These are phyloP conservation scores for Sclerotinia glacialis DNA, from an alignment of 2,329 filamentous ascomycete species.

Conservation along the genomic window DNA sequence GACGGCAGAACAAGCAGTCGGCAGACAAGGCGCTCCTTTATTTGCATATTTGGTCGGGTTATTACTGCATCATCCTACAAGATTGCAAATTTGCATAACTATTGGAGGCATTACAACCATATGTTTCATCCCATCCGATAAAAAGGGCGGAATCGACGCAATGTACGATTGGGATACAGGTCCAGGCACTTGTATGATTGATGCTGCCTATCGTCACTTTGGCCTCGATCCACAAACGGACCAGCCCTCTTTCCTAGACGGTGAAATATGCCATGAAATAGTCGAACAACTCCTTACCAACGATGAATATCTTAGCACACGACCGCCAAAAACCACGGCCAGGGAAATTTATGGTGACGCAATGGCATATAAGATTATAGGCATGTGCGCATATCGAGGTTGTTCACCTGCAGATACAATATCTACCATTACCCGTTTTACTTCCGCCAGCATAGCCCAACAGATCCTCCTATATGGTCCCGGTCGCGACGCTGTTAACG, in stretches of 20 bases:
- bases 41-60: slow-evolving; percentile 38
- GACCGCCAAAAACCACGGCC: slow-evolving; percentile 39
- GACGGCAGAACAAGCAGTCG: slow-evolving; percentile 40
- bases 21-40: slow-evolving; percentile 38
- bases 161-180: slow-evolving; percentile 41
- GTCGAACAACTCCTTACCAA: slow-evolving; percentile 36
- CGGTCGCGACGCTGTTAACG: slow-evolving; percentile 35
- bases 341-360: slow-evolving; percentile 38
- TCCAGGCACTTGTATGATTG: slow-evolving; percentile 38
- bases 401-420: slow-evolving; percentile 37
- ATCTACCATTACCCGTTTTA: slow-evolving; percentile 38
- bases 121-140: slow-evolving; percentile 37
- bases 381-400: slow-evolving; percentile 34
- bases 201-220: slow-evolving; percentile 37
- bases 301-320: slow-evolving; percentile 33
- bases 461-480: slow-evolving; percentile 38
- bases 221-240: slow-evolving; percentile 36
- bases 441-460: slow-evolving; percentile 38
- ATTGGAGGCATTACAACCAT: slow-evolving; percentile 38
- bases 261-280: slow-evolving; percentile 37
- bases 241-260: slow-evolving; percentile 31
- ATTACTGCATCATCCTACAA: slow-evolving; percentile 37
- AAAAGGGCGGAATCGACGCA: slow-evolving; percentile 38
- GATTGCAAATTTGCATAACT: slow-evolving; percentile 38
- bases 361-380: slow-evolving; percentile 36